Conservation (phyloP, 176 grass and related monocot genomes). For the Microstegium vimineum region DNA sequence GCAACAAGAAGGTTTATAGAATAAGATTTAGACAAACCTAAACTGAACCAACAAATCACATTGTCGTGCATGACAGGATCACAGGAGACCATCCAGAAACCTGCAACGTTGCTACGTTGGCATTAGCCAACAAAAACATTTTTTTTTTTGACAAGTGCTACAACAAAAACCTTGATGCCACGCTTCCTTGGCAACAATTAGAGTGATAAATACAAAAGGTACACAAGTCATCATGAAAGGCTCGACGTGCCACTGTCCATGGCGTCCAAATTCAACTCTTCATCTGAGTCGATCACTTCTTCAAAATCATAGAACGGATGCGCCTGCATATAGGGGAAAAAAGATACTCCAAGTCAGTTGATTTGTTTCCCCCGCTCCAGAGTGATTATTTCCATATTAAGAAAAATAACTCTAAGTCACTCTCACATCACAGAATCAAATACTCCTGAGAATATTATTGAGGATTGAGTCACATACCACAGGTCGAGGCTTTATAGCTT, state of each 20-base stretch:
- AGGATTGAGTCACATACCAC: conserved; percentile 35
- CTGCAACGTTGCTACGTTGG: neutral
- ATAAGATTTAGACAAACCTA: neutral
- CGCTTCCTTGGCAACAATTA: neutral
- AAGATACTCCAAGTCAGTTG: neutral
- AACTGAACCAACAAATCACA: neutral
- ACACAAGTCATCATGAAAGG: conserved; percentile 26
- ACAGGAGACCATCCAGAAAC: neutral
- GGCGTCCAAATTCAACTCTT: conserved; percentile 74
- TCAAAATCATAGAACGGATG: conserved; percentile 82
- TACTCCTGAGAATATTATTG: neutral
- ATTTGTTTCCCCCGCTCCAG: neutral
- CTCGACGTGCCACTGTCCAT: conserved; percentile 68
- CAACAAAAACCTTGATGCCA: conserved; percentile 17
- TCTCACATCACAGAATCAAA: neutral
- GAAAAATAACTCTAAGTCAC: neutral
- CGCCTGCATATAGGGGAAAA: conserved; percentile 31
- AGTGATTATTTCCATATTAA: neutral
- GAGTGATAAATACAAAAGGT: conserved; percentile 2
- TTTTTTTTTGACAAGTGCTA: too few relatives aligned
- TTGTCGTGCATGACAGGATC: neutral
- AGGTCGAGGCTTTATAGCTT: conserved; percentile 85
- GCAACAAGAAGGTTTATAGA: neutral
- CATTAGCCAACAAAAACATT: conserved; percentile 16
- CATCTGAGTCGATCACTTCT: conserved; percentile 89